A percentile compares a stretch with the other conserved stretches of the same genome.
Conservation (phyloP, 306 rosid species). For the Trifolium dubium region DNA sequence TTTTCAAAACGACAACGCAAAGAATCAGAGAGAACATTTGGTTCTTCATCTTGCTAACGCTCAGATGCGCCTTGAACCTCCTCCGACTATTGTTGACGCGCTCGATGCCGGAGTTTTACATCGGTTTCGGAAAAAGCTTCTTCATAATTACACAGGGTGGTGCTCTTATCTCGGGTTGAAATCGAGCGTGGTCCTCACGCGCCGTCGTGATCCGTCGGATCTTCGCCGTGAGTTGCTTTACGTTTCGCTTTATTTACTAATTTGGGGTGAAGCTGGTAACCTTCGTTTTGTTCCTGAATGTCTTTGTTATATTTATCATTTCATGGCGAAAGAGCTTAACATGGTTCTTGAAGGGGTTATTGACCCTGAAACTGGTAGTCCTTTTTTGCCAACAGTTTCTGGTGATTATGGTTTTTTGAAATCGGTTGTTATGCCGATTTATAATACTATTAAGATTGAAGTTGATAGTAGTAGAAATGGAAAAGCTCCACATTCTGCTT, state of each 20-base stretch:
- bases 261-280: conserved; percentile 96
- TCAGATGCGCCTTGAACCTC: conserved; percentile 82
- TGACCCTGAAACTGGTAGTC: conserved; percentile 69
- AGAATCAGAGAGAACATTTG: conserved; percentile 91
- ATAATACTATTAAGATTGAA: conserved; percentile 63
- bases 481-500: conserved; percentile 89
- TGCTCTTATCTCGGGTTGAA: conserved; percentile 76
- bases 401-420: conserved; percentile 74
- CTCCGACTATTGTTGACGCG: conserved; percentile 50
- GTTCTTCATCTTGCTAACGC: conserved; percentile 91
- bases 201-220: conserved; percentile 51
- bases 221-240: conserved; percentile 75
- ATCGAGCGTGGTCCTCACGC: conserved; percentile 45
- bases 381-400: conserved; percentile 60
- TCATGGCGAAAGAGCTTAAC: conserved; percentile 85
- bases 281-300: conserved; percentile 83
- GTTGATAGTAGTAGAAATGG: conserved; percentile 80
- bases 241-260: conserved; percentile 65
- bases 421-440: conserved; percentile 79
- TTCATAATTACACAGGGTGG: conserved; percentile 74
- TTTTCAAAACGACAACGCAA: conserved; percentile 79
- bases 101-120: conserved; percentile 63
- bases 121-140: conserved; percentile 63
- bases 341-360: conserved; percentile 55
- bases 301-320: conserved; percentile 71